Conservation (phyloP, 768 basidiomycete species). For the Zangia roseola region DNA sequence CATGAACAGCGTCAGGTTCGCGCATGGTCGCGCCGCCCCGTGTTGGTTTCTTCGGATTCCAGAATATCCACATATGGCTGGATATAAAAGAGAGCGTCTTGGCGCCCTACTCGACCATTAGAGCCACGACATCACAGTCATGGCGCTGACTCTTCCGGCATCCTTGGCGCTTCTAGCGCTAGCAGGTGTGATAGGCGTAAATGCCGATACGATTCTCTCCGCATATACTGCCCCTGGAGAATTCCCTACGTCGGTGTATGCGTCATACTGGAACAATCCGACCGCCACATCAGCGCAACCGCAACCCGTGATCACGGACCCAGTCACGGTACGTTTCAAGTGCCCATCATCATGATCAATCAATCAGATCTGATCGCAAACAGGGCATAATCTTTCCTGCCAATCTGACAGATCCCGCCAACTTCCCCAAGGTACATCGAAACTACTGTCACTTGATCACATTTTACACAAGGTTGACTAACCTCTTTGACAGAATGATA, state of each 20-base stretch:
- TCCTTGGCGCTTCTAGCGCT: conserved; percentile 15
- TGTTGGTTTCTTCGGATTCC: background rate
- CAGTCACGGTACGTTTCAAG: conserved; percentile 48
- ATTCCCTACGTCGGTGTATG: conserved; percentile 62
- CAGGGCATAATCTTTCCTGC: conserved; percentile 42
- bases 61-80: background rate
- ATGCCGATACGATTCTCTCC: conserved; percentile 18
- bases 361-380: too few relatives aligned
- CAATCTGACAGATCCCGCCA: conserved; percentile 58
- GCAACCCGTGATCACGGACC: conserved; percentile 70
- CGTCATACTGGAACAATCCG: conserved; percentile 65
- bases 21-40: background rate
- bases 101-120: background rate
- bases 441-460: background rate
- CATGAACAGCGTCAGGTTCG: background rate
- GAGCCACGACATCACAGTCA: conserved; percentile 10
- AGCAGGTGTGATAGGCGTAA: background rate
- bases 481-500: conserved; percentile 35
- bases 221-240: conserved; percentile 58
- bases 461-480: background rate
- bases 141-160: conserved; percentile 5
- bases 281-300: conserved; percentile 67
- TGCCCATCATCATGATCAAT: background rate
- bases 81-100: conserved; percentile 3
- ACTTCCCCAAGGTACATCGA: conserved; percentile 45